A percentile compares a stretch with the other conserved stretches of the same genome.
Conservation (phyloP, 2,329 filamentous ascomycete genomes). For the Colletotrichum camelliae region DNA sequence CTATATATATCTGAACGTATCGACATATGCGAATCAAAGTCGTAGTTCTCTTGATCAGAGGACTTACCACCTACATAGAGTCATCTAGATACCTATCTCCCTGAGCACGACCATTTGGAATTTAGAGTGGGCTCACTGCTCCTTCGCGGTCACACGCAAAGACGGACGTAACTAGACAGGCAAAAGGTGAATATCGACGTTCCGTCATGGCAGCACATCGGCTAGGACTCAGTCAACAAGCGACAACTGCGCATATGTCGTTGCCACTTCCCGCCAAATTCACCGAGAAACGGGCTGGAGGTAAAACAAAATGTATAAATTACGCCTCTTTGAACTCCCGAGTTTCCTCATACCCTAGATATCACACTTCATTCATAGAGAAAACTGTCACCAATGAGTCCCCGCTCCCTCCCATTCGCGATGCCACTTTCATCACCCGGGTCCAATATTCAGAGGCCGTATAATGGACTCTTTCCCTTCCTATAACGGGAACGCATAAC, state of each 20-base stretch:
- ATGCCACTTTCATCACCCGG: constrained; percentile 1
- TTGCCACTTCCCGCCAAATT: background rate
- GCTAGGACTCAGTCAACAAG: background rate
- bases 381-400: background rate
- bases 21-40: background rate
- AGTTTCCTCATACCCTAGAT: constrained; percentile 22
- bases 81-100: background rate
- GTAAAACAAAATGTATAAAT: constrained; percentile 21
- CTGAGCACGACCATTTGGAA: background rate
- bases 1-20: background rate
- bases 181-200: too few relatives aligned
- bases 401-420: background rate
- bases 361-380: constrained; percentile 13
- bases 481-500: background rate
- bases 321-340: constrained; percentile 20
- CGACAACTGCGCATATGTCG: background rate
- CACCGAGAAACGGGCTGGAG: background rate
- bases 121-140: background rate
- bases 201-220: too few relatives aligned
- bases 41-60: background rate
- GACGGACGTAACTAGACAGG: background rate
- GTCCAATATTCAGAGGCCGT: constrained; percentile 10
- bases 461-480: background rate
- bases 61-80: background rate
- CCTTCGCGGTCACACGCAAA: background rate